phyloP scores from a whole-genome alignment of 2,329 filamentous ascomycete genomes.

The Aureobasidium sp. region DNA sequence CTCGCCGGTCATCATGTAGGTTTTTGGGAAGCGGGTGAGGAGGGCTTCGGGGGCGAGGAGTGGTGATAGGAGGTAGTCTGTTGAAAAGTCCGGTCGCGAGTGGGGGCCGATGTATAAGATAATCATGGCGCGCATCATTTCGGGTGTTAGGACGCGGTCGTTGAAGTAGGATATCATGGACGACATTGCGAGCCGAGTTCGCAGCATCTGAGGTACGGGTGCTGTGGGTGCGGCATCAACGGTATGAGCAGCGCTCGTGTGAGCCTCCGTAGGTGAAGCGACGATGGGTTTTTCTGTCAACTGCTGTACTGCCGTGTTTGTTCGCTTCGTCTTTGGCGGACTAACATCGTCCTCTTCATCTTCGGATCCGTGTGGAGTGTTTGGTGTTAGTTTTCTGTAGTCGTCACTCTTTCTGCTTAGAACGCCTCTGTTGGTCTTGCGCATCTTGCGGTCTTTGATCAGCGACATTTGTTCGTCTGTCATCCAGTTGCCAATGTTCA shows the following conservation, averaged over 20 bases:
- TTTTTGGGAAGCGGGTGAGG: slow-evolving; percentile 83
- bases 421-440: slow-evolving; percentile 71
- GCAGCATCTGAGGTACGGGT: slow-evolving; percentile 48
- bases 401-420: slow-evolving; percentile 83
- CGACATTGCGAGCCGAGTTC: slow-evolving; percentile 84
- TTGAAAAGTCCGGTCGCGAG: slow-evolving; percentile 84
- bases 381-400: slow-evolving; percentile 71
- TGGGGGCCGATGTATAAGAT: slow-evolving; percentile 94
- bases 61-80: slow-evolving; percentile 84
- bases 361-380: slow-evolving; percentile 74
- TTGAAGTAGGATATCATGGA: slow-evolving; percentile 99
- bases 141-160: slow-evolving; percentile 85
- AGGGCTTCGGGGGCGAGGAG: slow-evolving; percentile 81
- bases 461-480: slow-evolving; percentile 94
- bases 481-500: slow-evolving; percentile 99
- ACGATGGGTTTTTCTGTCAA: slow-evolving; percentile 21
- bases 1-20: slow-evolving; percentile 89
- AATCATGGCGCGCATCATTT: slow-evolving; percentile 99
- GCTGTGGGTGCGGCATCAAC: slow-evolving; percentile 22
- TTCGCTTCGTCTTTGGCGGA: slow-evolving; percentile 4
- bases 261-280: slow-evolving; percentile 1
- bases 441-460: slow-evolving; percentile 73
- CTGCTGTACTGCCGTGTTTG: slow-evolving; percentile 12
- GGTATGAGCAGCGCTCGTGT: slow-evolving; percentile 32
- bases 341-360: slow-evolving; percentile 52